phyloP scores from a whole-genome alignment of 129 eudicot genomes.

The Glebionis coronaria region DNA sequence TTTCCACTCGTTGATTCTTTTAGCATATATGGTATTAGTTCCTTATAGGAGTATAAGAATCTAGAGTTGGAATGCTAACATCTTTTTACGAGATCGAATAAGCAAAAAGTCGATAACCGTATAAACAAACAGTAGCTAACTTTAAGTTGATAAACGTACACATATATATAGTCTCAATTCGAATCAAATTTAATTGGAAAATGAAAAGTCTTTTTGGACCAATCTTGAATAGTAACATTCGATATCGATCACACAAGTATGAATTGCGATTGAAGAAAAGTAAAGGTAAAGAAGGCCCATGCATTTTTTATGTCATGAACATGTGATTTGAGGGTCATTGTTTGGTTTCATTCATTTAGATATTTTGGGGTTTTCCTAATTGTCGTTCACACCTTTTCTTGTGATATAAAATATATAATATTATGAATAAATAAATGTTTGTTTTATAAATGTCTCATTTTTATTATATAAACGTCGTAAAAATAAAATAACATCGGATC shows the following conservation, averaged over 20 bases:
- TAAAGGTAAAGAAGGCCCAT: too few relatives aligned
- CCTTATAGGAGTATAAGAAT: not conserved
- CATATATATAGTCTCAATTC: not conserved
- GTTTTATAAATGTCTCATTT: too few relatives aligned
- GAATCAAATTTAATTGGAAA: too few relatives aligned
- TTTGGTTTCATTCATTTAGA: slow-evolving; percentile 25
- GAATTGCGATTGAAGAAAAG: slow-evolving; percentile 21
- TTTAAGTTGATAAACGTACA: not conserved
- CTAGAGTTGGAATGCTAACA: slow-evolving; percentile 7
- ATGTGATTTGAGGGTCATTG: slow-evolving; percentile 39
- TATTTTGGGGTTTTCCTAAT: slow-evolving; percentile 28
- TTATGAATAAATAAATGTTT: too few relatives aligned
- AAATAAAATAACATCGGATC: too few relatives aligned
- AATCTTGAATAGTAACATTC: too few relatives aligned
- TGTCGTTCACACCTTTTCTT: slow-evolving; percentile 20
- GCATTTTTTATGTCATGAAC: slow-evolving; percentile 18
- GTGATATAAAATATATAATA: not conserved
- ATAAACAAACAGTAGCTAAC: slow-evolving; percentile 11
- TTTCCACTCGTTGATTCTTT: too few relatives aligned
- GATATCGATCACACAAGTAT: too few relatives aligned
- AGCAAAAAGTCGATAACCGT: not conserved
- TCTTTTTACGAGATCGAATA: not conserved
- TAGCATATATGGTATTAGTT: not conserved
- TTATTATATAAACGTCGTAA: too few relatives aligned
- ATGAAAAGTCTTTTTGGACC: too few relatives aligned